Percentiles rank a stretch among this genome's conserved stretches.
Conservation (phyloP, 164 flowering plant genomes). For the Macadamia integrifolia region DNA sequence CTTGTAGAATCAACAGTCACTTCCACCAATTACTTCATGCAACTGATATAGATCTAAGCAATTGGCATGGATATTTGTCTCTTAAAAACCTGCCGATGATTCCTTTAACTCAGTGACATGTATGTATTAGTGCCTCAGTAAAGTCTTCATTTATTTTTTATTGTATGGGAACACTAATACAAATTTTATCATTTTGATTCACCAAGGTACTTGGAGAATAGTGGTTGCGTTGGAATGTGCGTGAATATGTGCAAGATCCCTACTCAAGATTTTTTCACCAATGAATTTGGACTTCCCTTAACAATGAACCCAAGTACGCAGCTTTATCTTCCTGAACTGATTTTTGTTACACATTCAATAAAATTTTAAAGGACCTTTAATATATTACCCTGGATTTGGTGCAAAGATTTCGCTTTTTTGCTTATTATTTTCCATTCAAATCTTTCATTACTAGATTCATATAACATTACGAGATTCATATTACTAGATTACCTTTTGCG, state of each 20-base stretch:
- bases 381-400: background rate
- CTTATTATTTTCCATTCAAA: background rate
- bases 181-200: background rate
- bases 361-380: background rate
- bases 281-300: constrained; percentile 93
- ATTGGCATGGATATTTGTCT: background rate
- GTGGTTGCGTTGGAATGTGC: constrained; percentile 97
- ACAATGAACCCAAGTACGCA: constrained; percentile 91
- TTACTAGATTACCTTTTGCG: no score
- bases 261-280: constrained; percentile 98
- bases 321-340: background rate
- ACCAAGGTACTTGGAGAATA: constrained; percentile 87
- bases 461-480: no score
- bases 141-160: background rate
- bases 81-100: background rate
- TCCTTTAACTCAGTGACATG: no score
- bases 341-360: background rate
- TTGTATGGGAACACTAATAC: background rate
- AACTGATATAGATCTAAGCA: background rate
- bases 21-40: background rate
- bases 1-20: background rate
- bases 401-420: background rate
- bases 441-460: background rate
- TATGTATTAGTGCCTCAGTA: background rate
- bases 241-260: constrained; percentile 98